Conservation (phyloP, 495 filamentous ascomycete species). For the Penicillium subrubescens region DNA sequence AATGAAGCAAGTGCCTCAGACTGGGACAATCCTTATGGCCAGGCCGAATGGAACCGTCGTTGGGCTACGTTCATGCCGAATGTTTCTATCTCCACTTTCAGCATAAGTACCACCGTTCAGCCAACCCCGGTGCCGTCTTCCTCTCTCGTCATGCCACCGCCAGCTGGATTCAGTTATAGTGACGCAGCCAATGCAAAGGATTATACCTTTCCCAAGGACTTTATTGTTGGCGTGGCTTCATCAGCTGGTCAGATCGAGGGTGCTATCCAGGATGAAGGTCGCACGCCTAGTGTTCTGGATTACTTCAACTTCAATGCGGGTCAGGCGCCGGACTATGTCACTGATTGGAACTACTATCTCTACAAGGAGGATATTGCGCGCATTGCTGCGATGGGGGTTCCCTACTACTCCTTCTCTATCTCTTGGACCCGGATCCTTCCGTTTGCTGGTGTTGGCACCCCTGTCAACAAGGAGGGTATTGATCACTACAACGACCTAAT, state of each 20-base stretch:
- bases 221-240: neutral
- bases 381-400: neutral
- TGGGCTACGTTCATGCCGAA: constrained; percentile 10
- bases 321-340: neutral
- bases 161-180: neutral
- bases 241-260: neutral
- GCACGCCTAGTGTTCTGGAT: neutral
- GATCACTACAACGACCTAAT: neutral
- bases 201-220: neutral
- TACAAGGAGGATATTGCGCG: neutral
- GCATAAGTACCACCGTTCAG: neutral
- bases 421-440: neutral
- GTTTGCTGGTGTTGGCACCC: neutral
- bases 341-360: neutral
- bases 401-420: neutral
- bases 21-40: constrained; percentile 9
- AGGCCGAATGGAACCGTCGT: constrained; percentile 6
- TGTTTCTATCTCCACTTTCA: constrained; percentile 4
- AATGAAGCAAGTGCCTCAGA: constrained; percentile 6
- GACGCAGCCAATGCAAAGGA: neutral
- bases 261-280: neutral
- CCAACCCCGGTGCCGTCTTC: neutral
- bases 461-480: neutral
- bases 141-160: neutral
- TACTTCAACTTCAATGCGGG: neutral